phyloP scores from a whole-genome alignment of 129 eudicot genomes.

The Sambucus nigra region DNA sequence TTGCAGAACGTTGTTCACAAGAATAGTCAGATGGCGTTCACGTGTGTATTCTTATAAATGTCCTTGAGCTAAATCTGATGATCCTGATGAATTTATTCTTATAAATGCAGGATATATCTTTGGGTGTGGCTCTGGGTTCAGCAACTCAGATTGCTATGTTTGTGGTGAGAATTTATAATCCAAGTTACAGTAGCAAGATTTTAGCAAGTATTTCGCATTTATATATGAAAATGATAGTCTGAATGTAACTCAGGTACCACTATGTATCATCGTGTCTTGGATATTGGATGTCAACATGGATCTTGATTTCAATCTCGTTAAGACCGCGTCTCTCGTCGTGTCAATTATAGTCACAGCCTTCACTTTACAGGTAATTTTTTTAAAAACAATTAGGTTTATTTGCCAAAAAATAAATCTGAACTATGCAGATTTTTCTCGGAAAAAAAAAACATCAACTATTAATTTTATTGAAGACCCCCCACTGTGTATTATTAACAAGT shows the following conservation, averaged over 20 bases:
- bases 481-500: too few relatives aligned
- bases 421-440: too few relatives aligned
- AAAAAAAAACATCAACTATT: too few relatives aligned
- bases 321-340: slow-evolving; percentile 51
- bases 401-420: not conserved
- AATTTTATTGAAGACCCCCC: too few relatives aligned
- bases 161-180: slow-evolving; percentile 47
- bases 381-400: not conserved
- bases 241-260: slow-evolving; percentile 34
- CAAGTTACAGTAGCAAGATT: too few relatives aligned
- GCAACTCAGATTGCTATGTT: slow-evolving; percentile 86
- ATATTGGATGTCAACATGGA: slow-evolving; percentile 51
- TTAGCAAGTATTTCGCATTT: too few relatives aligned
- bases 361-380: slow-evolving; percentile 68
- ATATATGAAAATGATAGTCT: not conserved
- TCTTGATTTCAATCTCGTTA: slow-evolving; percentile 56
- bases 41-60: too few relatives aligned
- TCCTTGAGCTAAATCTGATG: not conserved
- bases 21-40: too few relatives aligned
- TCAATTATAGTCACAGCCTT: slow-evolving; percentile 66
- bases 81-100: not conserved
- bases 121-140: too few relatives aligned
- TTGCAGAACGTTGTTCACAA: too few relatives aligned
- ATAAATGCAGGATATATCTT: slow-evolving; percentile 55
- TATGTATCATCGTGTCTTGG: slow-evolving; percentile 58